A percentile compares a stretch with the other conserved stretches of the same genome.
Conservation (phyloP, 345 rosid genomes). For the Acer negundo region DNA sequence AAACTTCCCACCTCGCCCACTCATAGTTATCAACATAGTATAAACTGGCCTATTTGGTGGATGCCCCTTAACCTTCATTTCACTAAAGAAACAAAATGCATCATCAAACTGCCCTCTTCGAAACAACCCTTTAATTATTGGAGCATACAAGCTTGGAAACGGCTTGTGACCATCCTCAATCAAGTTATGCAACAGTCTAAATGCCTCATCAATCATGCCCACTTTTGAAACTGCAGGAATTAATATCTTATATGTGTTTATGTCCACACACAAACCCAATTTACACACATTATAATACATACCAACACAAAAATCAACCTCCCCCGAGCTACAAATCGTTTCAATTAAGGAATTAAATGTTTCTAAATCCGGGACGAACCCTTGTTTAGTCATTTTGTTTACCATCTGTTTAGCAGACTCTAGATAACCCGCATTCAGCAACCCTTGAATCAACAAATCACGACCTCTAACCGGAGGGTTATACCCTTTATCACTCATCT, state of each 20-base stretch:
- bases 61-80: conserved; percentile 86
- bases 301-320: conserved; percentile 69
- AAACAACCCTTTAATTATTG: conserved; percentile 76
- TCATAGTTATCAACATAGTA: conserved; percentile 90
- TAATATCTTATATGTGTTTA: conserved; percentile 70
- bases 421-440: conserved; percentile 73
- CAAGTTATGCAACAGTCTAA: conserved; percentile 58
- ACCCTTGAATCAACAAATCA: conserved; percentile 82
- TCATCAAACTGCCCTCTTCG: conserved; percentile 83
- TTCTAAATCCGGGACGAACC: conserved; percentile 59
- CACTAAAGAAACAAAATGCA: conserved; percentile 81
- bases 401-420: conserved; percentile 87
- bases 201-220: conserved; percentile 79
- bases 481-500: conserved; percentile 85
- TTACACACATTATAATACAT: conserved; percentile 67
- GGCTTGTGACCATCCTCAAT: conserved; percentile 88
- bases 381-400: conserved; percentile 70
- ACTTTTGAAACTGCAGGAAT: conserved; percentile 84
- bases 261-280: conserved; percentile 69
- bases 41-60: conserved; percentile 89
- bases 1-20: conserved; percentile 83
- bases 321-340: conserved; percentile 61
- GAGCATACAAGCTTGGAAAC: conserved; percentile 90
- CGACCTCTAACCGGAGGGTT: conserved; percentile 87
- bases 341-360: conserved; percentile 71